Evolutionary conservation across 169 alveolate species (phyloP).

Genomic region (Perkinsus marinus): DNA sequence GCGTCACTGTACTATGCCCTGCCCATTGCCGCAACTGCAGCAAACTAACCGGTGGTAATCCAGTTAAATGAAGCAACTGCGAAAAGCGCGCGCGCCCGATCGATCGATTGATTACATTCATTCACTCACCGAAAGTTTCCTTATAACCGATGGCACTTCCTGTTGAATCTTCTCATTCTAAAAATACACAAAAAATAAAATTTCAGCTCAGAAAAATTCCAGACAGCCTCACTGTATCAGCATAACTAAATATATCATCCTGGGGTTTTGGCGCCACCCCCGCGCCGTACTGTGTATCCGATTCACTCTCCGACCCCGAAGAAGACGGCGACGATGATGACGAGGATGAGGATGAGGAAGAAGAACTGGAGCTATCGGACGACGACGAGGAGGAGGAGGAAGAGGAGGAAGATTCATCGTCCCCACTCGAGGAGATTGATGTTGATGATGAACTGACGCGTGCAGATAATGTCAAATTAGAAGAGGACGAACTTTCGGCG

Average conservation of each 20-base stretch:
- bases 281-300: not conserved
- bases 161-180: not conserved
- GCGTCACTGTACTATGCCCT: not conserved
- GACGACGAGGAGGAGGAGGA: not conserved
- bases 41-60: not conserved
- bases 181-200: not conserved
- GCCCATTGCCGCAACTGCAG: not conserved
- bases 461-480: no score
- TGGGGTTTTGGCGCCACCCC: not conserved
- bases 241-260: not conserved
- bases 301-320: no score
- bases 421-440: not conserved
- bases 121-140: not conserved
- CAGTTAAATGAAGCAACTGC: not conserved
- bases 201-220: no score
- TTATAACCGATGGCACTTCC: not conserved
- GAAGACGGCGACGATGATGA: not conserved
- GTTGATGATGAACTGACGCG: no score
- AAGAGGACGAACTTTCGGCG: no score
- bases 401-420: not conserved
- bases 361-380: not conserved
- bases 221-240: not conserved
- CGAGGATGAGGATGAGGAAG: not conserved
- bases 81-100: not conserved
- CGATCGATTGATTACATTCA: not conserved